These are phyloP conservation scores for Vicia villosa DNA, from an alignment of 306 rosid species.

Conservation along the genomic window DNA sequence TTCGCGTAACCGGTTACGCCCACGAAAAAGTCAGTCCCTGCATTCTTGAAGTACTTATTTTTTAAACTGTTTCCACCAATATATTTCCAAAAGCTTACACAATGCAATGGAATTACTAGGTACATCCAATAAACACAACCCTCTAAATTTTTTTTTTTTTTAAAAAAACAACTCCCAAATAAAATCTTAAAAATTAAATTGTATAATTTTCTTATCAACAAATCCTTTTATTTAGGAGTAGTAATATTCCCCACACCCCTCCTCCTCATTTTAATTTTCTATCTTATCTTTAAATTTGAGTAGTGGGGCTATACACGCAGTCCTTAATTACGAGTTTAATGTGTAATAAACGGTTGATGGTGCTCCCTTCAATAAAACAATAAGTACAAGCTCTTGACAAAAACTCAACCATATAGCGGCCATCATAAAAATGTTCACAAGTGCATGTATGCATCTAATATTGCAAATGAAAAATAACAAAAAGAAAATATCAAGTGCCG, in stretches of 20 bases:
- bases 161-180: no score
- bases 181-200: no score
- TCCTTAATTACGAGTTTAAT: slow-evolving; percentile 7
- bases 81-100: no score
- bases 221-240: no score
- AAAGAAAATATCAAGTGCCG: slow-evolving; percentile 43
- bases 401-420: slow-evolving; percentile 24
- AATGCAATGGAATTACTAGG: no score
- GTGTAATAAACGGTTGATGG: slow-evolving; percentile 35
- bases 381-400: not conserved
- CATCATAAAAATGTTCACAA: slow-evolving; percentile 34
- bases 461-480: slow-evolving; percentile 32
- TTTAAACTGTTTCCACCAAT: no score
- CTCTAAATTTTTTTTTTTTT: no score
- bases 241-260: not conserved
- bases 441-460: slow-evolving; percentile 33
- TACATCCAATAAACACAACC: no score
- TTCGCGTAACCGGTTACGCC: no score
- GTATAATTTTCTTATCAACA: no score
- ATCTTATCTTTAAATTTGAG: slow-evolving; percentile 9
- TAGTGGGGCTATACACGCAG: not conserved
- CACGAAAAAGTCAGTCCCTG: no score
- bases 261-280: not conserved
- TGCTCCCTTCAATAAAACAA: slow-evolving; percentile 37
- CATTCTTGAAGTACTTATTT: no score